These are phyloP conservation scores for Smithsoniella earleae DNA, from an alignment of 163 green algal genomes.

Conservation along the genomic window DNA sequence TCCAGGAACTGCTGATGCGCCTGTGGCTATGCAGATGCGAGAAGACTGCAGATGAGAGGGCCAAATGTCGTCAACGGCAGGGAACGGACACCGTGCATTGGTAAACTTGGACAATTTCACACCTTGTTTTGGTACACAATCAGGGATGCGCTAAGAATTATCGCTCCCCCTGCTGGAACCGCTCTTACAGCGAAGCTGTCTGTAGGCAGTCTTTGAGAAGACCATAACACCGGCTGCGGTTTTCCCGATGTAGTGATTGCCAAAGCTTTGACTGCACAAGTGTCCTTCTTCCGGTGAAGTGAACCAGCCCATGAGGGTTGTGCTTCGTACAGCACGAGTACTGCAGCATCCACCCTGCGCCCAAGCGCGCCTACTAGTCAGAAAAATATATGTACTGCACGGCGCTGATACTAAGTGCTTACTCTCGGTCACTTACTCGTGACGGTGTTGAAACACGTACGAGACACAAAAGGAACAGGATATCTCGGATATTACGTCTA, in stretches of 20 bases:
- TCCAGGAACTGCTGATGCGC: constrained; percentile 3
- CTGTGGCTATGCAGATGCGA: constrained; percentile 16
- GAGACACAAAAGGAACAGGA: too few relatives aligned
- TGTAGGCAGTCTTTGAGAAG: not conserved
- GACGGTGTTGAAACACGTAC: too few relatives aligned
- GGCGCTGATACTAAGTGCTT: too few relatives aligned
- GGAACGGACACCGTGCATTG: too few relatives aligned
- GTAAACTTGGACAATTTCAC: too few relatives aligned
- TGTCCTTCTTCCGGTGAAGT: constrained; percentile 19
- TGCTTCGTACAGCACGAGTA: constrained; percentile 1
- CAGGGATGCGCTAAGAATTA: constrained; percentile 9
- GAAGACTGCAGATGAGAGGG: constrained; percentile 5
- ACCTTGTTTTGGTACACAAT: constrained; percentile 29
- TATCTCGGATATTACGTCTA: too few relatives aligned
- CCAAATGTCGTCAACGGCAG: too few relatives aligned
- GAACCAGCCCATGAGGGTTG: constrained; percentile 15
- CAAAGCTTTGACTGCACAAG: constrained; percentile 18
- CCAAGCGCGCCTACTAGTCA: too few relatives aligned
- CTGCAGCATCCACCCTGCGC: constrained; percentile 7
- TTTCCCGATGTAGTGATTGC: constrained; percentile 12
- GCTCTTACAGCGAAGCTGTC: constrained; percentile 18
- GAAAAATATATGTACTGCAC: too few relatives aligned
- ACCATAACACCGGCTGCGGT: constrained; percentile 20
- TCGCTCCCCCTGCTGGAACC: not conserved
- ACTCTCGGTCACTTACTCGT: too few relatives aligned